Base-by-base conservation (phyloP, 805 yeast species). In the Naumovozyma castellii region DNA sequence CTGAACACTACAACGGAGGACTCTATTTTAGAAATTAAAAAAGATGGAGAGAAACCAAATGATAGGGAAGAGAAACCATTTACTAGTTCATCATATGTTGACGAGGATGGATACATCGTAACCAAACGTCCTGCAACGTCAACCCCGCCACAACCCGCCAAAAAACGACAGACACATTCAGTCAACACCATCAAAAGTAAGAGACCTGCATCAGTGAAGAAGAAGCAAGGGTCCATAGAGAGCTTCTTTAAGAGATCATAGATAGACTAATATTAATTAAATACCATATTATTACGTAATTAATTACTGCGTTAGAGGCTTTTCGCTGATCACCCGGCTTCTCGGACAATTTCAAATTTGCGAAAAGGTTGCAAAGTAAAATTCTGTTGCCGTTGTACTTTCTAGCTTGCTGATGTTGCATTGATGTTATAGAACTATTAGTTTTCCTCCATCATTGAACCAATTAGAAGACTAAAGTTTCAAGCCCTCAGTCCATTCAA, bases 61-160 rank as follows among this genome's bases (percentile, higher is more conserved):
- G 33, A 22, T 4, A 6, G 35, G 18, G 10, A 43, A 22, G 37
- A 27, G 34, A 30, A 22, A 4, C 19, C 37, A 3, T 27, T 17
- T 16, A 32, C 37, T n/a, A 38, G 37, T n/a, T 31, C 48, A 1
- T 44, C 53, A 1, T 55, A 49, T 32, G 47, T 56, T 2, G 65
- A 60, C 37, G 57, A 57, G 12, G 65, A 60, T 18, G 65, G 65
- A 5, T 60, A 57, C 39, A 53, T 50, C 22, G 63, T 60, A 10
- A 58, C 63, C 3, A 50, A 49, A 40, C 51, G 45, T 39, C 46
- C 44, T 4, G 34, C 48, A 5, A 39, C 51, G 20, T 37, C 50
- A 3, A 40, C 50, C 3, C 44, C 45, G 10, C 41, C 47, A 17
- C 32, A 36, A 16, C 22, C 42, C 9, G 31, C 43, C n/a, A 31